Percentiles rank a stretch among this genome's conserved stretches.
These are phyloP conservation scores for Tetracladium maxilliforme DNA, from an alignment of 2,329 filamentous ascomycete genomes.

Conservation along the genomic window DNA sequence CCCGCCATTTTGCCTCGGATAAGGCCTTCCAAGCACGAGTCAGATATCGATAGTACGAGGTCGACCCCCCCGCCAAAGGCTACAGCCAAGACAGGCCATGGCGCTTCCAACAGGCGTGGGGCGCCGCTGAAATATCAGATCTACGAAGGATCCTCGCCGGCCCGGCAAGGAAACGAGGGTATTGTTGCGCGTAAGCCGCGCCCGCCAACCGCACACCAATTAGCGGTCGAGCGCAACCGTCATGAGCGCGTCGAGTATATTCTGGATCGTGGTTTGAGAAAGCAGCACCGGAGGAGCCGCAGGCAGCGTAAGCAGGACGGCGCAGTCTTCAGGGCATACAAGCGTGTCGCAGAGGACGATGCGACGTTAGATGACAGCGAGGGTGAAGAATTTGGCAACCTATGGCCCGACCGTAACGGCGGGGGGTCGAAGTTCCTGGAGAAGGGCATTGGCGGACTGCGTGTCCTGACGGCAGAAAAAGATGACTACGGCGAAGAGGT, in stretches of 20 bases:
- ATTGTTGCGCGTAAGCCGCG: slow-evolving; percentile 46
- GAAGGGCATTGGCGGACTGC: slow-evolving; percentile 47
- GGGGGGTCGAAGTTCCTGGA: slow-evolving; percentile 31
- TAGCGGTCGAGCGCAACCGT: slow-evolving; percentile 66
- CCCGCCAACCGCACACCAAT: slow-evolving; percentile 67
- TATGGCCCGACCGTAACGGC: slow-evolving; percentile 7
- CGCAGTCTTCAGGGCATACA: slow-evolving; percentile 50
- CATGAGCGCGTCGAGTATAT: slow-evolving; percentile 72
- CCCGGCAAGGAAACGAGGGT: slow-evolving; percentile 28
- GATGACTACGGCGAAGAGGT: slow-evolving; percentile 70
- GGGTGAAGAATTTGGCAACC: slow-evolving; percentile 31
- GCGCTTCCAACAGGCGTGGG: slow-evolving; percentile 16
- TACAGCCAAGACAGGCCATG: slow-evolving; percentile 2
- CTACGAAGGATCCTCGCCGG: slow-evolving; percentile 45
- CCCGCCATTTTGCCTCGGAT: slow-evolving; percentile 43
- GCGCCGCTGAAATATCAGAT: slow-evolving; percentile 42
- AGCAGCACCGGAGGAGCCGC: slow-evolving; percentile 47
- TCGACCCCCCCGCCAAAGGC: slow-evolving; percentile 32
- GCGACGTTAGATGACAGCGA: slow-evolving; percentile 50
- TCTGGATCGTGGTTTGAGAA: slow-evolving; percentile 58
- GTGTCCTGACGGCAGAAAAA: slow-evolving; percentile 41
- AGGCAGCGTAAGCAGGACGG: slow-evolving; percentile 50
- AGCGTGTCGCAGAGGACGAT: slow-evolving; percentile 39
- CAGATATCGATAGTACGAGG: slow-evolving; percentile 34
- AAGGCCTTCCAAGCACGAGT: slow-evolving; percentile 46